Evolutionary conservation across 2,329 filamentous ascomycete genomes (phyloP), one percentile per base, ranked within the genome.

Genomic region (Zelopaecilomyces penicillatus): DNA sequence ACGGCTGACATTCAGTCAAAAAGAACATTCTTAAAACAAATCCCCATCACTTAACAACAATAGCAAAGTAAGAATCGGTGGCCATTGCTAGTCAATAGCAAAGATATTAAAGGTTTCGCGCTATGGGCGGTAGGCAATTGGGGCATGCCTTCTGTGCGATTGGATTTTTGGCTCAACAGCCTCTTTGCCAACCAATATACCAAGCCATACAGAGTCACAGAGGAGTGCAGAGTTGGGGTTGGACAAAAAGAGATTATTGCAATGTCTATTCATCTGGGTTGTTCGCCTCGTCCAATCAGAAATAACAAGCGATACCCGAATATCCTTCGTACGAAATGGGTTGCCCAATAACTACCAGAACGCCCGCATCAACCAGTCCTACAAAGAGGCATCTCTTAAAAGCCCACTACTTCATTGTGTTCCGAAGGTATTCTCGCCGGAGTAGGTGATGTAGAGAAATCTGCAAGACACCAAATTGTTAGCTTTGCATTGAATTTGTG

Each of bases 371-470:
- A 54, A 58, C 49, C 39, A 55, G 54, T 52, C 48, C 51, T 46
- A 48, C 43, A 44, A 46, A 46, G 34, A 40, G 43, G 37, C 26
- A 19, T 6, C 32, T 42, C 36, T 38, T 31, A 43, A 40, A 39
- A 37, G 39, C 43, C 12, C 19, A 31, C 10, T 29, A 37, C 30
- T 46, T 57, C 48, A 61, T 42, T 54, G 56, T 42, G 50, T 52
- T 63, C 93, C 93, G 64, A 98, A 98, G 44, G 93, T 98, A 78
- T 97, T 98, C 81, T 97, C 93, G 71, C 93, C 93, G 41, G 91
- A 97, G 78, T 95, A 95, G 59, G 91, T 97, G 73, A 98, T 98
- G 76, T 98, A 98, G 49, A 98, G 78, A 76, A 97, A 95, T 41
- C 87, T 89, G 43, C 37, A 44, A 58, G 51, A 58, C 53, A 43